Evolutionary conservation across 1,284 basidiomycete species (phyloP), one percentile per base, ranked within the genome.

Genomic region (Trichosporon sp.): DNA sequence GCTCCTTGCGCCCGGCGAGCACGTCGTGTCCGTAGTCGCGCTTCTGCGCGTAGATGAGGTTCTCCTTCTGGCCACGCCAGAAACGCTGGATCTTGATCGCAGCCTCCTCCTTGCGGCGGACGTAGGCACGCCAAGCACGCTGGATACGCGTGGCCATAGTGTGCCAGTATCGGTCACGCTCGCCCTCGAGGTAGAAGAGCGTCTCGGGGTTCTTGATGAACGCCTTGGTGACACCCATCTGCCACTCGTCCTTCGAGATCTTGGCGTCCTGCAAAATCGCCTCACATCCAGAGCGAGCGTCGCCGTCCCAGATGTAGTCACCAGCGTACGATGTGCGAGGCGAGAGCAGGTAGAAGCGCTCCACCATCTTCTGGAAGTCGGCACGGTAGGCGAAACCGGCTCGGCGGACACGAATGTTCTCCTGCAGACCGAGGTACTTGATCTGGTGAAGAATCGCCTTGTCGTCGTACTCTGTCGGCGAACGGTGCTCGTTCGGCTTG

Each of bases 191-290:
- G 21, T 95, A 96, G 79, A 99, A 99, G 23, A 99, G 86, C 91
- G 95, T 99, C 80, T 99, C 95, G 0, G 95, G 95, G 77, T 95
- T 98, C 85, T 99, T 99, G 83, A 99, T 99, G 80, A 99, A 99
- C 0, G 95, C 95, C 77, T 99, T 99, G 11, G 95, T 96, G 2
- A 89, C 87, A 69, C 96, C 95, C 93, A 99, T 96, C 81, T 99
- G 95, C 95, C 95, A 99, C 80, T 99, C 95, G 62, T 98, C 95
- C 73, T 87, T 89, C 2, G 92, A 87, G 71, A 99, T 99, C 52
- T 95, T 95, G 14, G 94, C 95, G 74, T 99, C 95, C 68, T 86
- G 90, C 58, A 99, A 82, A 68, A 99, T 99, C 70, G 88, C 87
- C 81, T 95, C 88, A 75, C 95, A 99, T 19, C 93, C 95, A 9